phyloP scores from a whole-genome alignment of 768 basidiomycete genomes.

The Boletus subcaerulescens region DNA sequence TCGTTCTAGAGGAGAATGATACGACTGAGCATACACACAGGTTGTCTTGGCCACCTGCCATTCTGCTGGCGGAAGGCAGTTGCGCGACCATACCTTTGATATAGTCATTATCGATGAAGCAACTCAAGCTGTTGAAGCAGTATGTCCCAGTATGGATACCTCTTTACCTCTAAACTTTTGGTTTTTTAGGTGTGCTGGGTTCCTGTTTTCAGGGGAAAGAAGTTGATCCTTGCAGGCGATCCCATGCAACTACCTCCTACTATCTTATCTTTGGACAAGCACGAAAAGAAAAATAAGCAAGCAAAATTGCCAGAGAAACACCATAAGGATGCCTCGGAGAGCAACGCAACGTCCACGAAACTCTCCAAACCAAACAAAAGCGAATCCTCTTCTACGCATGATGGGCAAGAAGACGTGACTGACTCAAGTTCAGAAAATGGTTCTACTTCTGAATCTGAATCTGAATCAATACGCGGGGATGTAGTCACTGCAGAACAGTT shows the following conservation, averaged over 20 bases:
- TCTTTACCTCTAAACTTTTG: neutral
- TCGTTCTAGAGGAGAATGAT: neutral
- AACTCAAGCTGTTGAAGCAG: constrained; percentile 94
- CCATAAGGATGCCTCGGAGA: neutral
- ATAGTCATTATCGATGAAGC: constrained; percentile 97
- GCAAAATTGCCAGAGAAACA: neutral
- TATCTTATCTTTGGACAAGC: constrained; percentile 62
- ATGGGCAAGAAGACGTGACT: neutral
- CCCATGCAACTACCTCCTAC: constrained; percentile 96
- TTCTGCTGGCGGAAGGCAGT: constrained; percentile 81
- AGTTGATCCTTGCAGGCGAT: constrained; percentile 89
- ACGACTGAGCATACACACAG: constrained; percentile 31
- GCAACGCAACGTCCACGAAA: neutral
- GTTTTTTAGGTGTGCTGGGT: constrained; percentile 69
- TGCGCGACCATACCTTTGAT: constrained; percentile 79
- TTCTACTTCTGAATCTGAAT: constrained; percentile 13
- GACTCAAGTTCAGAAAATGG: constrained; percentile 6
- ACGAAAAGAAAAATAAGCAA: constrained; percentile 30
- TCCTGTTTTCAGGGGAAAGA: constrained; percentile 89
- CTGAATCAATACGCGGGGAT: constrained; percentile 21
- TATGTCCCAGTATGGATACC: constrained; percentile 33
- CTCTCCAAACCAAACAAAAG: neutral
- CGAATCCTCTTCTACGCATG: neutral
- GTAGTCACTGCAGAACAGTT: constrained; percentile 19
- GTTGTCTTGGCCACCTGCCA: constrained; percentile 94